phyloP scores from a whole-genome alignment of 495 filamentous ascomycete species.

The Aspergillus wentii region DNA sequence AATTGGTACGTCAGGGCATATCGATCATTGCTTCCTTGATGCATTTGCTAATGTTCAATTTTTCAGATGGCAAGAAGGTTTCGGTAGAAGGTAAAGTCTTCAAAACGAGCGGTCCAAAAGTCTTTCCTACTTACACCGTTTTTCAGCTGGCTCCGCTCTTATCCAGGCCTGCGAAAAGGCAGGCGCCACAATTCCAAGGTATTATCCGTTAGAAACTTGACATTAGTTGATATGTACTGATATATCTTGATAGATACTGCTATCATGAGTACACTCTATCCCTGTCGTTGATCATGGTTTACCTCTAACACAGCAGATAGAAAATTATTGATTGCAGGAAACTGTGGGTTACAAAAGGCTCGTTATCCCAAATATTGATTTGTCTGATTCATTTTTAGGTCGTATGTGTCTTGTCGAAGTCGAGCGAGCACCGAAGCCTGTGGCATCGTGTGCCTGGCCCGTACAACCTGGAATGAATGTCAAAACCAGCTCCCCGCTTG shows the following conservation, averaged over 20 bases:
- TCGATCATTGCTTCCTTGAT: constrained; percentile 17
- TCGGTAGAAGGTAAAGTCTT: constrained; percentile 77
- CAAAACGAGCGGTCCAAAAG: constrained; percentile 11
- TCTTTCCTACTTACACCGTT: constrained; percentile 19
- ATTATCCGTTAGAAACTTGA: constrained; percentile 12
- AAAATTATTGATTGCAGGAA: constrained; percentile 97
- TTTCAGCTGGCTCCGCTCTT: constrained; percentile 72
- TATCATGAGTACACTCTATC: constrained; percentile 79
- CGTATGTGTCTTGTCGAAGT: constrained; percentile 99
- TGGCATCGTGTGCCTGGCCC: constrained; percentile 97
- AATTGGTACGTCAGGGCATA: constrained; percentile 59
- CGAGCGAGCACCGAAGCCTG: constrained; percentile 89
- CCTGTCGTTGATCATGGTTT: constrained; percentile 3
- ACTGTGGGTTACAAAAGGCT: constrained; percentile 52
- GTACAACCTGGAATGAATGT: constrained; percentile 98
- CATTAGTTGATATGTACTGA: constrained; percentile 27
- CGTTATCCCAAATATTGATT: background rate
- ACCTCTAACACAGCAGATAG: constrained; percentile 40
- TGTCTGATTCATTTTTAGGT: constrained; percentile 27
- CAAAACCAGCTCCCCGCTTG: constrained; percentile 91
- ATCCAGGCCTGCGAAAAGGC: constrained; percentile 99
- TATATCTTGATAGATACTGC: constrained; percentile 69
- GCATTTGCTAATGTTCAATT: constrained; percentile 6
- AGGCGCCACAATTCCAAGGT: constrained; percentile 83
- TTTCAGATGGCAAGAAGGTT: constrained; percentile 87